phyloP scores from a whole-genome alignment of 1,284 basidiomycete genomes.

The Vanrija humicola region DNA sequence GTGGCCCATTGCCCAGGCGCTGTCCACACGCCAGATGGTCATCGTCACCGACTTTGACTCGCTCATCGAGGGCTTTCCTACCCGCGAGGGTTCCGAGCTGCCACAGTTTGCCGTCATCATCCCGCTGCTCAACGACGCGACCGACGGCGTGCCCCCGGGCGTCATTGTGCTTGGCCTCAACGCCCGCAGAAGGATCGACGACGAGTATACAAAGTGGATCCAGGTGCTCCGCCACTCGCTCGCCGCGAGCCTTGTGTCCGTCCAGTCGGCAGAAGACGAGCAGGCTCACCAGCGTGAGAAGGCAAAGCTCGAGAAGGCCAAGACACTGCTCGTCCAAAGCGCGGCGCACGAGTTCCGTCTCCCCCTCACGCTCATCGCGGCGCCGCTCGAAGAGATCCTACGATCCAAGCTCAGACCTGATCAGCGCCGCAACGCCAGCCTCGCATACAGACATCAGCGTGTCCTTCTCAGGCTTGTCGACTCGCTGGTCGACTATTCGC shows the following conservation, averaged over 20 bases:
- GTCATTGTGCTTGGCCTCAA: constrained; percentile 49
- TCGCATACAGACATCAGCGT: constrained; percentile 38
- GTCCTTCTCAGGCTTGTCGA: constrained; percentile 37
- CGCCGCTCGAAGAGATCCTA: constrained; percentile 32
- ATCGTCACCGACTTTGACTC: constrained; percentile 36
- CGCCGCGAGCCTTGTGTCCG: constrained; percentile 27
- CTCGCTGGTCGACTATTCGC: constrained; percentile 41
- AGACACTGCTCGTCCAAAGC: constrained; percentile 39
- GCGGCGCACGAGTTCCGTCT: constrained; percentile 45
- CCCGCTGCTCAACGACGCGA: constrained; percentile 41
- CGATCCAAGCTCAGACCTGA: constrained; percentile 7
- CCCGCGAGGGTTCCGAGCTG: constrained; percentile 40
- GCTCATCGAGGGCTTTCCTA: constrained; percentile 30
- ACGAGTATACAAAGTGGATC: constrained; percentile 36
- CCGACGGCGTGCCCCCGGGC: constrained; percentile 29
- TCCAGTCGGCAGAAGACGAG: constrained; percentile 43
- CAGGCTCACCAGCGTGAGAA: constrained; percentile 33
- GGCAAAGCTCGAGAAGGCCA: constrained; percentile 45
- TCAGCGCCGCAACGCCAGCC: constrained; percentile 24
- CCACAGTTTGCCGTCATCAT: constrained; percentile 44
- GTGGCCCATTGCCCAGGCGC: constrained; percentile 40
- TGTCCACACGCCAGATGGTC: constrained; percentile 32
- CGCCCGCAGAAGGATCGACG: constrained; percentile 34
- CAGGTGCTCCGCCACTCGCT: constrained; percentile 34
- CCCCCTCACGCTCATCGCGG: constrained; percentile 35